Evolutionary conservation across 2,329 filamentous ascomycete genomes (phyloP).

Genomic region (Aspergillus quadricinctus): DNA sequence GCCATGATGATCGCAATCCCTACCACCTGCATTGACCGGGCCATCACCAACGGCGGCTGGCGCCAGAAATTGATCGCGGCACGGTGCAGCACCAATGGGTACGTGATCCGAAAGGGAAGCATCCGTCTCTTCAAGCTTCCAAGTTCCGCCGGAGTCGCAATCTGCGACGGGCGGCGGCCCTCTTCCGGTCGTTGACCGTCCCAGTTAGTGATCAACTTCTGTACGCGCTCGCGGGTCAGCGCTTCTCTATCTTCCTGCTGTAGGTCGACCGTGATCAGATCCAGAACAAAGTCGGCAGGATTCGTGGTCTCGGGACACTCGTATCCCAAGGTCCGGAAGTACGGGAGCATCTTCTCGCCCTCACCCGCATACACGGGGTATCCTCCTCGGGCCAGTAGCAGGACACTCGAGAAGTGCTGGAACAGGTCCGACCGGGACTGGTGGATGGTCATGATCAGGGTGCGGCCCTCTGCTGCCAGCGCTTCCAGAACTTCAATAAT

Average conservation of each 20-base stretch:
- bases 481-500: conserved; percentile 70
- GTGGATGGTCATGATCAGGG: conserved; percentile 72
- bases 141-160: conserved; percentile 67
- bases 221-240: conserved; percentile 60
- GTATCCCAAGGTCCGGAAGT: conserved; percentile 59
- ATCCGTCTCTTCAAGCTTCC: conserved; percentile 63
- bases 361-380: conserved; percentile 63
- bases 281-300: conserved; percentile 72
- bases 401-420: conserved; percentile 64
- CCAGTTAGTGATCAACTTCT: conserved; percentile 60
- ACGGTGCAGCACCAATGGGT: conserved; percentile 64
- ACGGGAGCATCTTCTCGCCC: conserved; percentile 59
- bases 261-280: conserved; percentile 71
- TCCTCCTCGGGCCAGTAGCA: conserved; percentile 67
- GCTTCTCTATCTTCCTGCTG: conserved; percentile 61
- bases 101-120: conserved; percentile 58
- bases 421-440: conserved; percentile 72
- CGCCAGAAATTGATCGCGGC: conserved; percentile 65
- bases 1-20: conserved; percentile 60
- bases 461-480: conserved; percentile 68
- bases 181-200: conserved; percentile 17
- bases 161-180: conserved; percentile 33
- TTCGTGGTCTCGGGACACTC: conserved; percentile 67
- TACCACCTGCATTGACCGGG: conserved; percentile 63
- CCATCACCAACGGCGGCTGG: conserved; percentile 60